These are phyloP conservation scores for Mucor velutinosus DNA, from an alignment of 371 early-diverging fungal genomes.

Conservation along the genomic window DNA sequence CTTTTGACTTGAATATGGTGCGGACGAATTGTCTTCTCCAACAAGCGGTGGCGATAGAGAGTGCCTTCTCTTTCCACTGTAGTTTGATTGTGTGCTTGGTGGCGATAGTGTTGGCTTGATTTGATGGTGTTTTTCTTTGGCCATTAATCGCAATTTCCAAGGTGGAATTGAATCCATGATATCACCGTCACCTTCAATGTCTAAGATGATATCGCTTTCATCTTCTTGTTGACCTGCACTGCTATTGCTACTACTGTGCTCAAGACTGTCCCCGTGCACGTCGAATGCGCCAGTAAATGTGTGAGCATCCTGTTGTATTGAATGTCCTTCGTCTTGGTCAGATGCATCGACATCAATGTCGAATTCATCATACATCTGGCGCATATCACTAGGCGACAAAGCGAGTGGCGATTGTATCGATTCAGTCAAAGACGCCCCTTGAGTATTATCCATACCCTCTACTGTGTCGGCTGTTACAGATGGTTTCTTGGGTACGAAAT, in stretches of 20 bases:
- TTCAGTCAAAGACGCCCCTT: background rate
- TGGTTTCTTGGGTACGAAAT: background rate
- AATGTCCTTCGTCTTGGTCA: background rate
- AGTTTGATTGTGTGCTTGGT: background rate
- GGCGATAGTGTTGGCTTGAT: background rate
- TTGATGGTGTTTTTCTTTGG: background rate
- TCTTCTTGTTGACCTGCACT: background rate
- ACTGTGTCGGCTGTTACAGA: background rate
- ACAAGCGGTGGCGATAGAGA: background rate
- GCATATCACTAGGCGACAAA: background rate
- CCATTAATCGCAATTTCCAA: slow-evolving; percentile 3
- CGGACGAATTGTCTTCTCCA: background rate
- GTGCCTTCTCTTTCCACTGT: background rate
- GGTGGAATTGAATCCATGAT: background rate
- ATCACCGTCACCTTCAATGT: slow-evolving; percentile 12
- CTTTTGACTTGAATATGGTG: background rate
- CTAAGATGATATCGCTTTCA: background rate
- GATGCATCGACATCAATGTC: background rate
- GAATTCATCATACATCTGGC: background rate
- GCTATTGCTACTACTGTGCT: background rate
- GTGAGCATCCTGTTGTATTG: background rate
- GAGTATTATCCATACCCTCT: background rate
- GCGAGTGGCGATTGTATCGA: background rate
- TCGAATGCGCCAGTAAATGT: background rate
- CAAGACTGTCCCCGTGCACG: too few species aligned